Conservation (phyloP, 345 rosid species). For the Lenwebbia sp. region DNA sequence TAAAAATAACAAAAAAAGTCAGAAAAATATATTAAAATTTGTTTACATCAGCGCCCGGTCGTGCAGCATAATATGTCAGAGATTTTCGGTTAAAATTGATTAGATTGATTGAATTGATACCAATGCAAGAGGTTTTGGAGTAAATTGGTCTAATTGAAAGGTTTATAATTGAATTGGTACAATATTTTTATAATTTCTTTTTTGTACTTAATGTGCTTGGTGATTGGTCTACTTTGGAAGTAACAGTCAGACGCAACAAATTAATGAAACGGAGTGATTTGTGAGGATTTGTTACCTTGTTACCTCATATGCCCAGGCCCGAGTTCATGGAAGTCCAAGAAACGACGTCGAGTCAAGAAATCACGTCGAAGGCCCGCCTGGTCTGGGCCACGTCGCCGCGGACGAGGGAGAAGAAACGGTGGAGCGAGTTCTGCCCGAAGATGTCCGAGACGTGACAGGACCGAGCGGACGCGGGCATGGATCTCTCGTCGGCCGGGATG, state of each 20-base stretch:
- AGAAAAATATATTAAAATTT: too few relatives aligned
- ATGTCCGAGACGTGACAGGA: background rate
- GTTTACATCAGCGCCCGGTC: too few relatives aligned
- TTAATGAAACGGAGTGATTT: background rate
- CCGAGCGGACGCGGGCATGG: background rate
- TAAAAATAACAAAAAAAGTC: too few relatives aligned
- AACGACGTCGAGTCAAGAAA: constrained; percentile 14
- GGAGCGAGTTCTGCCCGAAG: background rate
- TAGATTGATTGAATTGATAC: too few relatives aligned
- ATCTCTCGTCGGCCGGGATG: too few relatives aligned
- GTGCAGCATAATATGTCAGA: too few relatives aligned
- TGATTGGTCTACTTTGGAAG: constrained; percentile 3
- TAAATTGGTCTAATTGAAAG: too few relatives aligned
- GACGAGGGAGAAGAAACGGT: background rate
- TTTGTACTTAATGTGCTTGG: background rate
- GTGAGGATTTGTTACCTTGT: too few relatives aligned
- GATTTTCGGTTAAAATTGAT: too few relatives aligned
- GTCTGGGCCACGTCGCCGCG: background rate
- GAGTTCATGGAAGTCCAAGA: constrained; percentile 16
- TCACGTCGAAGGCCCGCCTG: constrained; percentile 6
- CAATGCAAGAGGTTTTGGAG: too few relatives aligned
- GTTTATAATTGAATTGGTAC: too few relatives aligned
- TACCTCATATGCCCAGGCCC: background rate
- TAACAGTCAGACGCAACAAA: background rate
- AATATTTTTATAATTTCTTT: too few relatives aligned